Evolutionary conservation across 257 asterid species (phyloP).

Genomic region (Osmanthus fragrans): DNA sequence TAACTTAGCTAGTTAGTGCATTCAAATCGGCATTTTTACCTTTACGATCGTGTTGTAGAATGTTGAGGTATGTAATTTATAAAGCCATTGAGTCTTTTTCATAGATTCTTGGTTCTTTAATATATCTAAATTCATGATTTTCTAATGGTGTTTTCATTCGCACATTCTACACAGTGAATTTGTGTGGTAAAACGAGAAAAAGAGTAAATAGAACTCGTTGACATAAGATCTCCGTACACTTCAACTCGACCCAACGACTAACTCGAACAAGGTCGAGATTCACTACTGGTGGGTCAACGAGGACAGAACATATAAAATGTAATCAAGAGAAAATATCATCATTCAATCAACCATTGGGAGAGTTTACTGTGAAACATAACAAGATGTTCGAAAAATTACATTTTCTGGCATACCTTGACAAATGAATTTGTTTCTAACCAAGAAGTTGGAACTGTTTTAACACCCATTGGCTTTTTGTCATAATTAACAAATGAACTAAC

Average conservation of each 20-base stretch:
- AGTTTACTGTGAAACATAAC: not conserved
- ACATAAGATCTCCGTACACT: too few relatives aligned
- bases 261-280: not conserved
- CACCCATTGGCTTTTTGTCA: not conserved
- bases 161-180: too few relatives aligned
- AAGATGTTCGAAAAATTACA: not conserved
- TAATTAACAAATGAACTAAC: slow-evolving; percentile 35
- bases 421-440: not conserved
- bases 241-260: not conserved
- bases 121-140: too few relatives aligned
- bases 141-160: too few relatives aligned
- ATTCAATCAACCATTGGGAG: not conserved
- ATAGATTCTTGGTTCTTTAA: too few relatives aligned
- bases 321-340: not conserved
- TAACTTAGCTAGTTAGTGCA: slow-evolving; percentile 24
- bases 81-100: too few relatives aligned
- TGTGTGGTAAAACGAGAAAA: too few relatives aligned
- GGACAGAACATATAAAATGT: not conserved
- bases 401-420: not conserved
- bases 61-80: slow-evolving; percentile 30
- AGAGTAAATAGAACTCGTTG: too few relatives aligned
- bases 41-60: slow-evolving; percentile 26
- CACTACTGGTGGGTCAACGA: not conserved
- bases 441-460: too few relatives aligned
- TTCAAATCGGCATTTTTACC: slow-evolving; percentile 15